Percentiles rank a stretch among this genome's conserved stretches.
Conservation (phyloP, 2,329 filamentous ascomycete genomes). For the Aspergillus niger region DNA sequence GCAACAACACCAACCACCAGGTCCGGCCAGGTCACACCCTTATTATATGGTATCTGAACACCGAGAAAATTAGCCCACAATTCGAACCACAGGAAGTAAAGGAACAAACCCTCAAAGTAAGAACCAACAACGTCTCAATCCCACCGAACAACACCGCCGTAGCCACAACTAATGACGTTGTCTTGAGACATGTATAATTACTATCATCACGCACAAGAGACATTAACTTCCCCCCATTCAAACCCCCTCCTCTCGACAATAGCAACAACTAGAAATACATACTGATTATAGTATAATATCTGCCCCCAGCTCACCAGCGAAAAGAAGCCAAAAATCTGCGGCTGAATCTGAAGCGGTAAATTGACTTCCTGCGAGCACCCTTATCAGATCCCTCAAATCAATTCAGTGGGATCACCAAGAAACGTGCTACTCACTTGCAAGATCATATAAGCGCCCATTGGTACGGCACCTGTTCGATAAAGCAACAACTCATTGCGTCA, state of each 20-base stretch:
- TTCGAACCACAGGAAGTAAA: neutral
- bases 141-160: constrained; percentile 53
- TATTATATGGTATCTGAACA: constrained; percentile 55
- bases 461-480: constrained; percentile 41
- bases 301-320: constrained; percentile 56
- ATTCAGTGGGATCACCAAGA: neutral
- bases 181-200: constrained; percentile 50
- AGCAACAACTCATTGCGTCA: neutral
- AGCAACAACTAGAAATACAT: constrained; percentile 14
- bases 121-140: constrained; percentile 58
- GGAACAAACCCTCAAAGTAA: constrained; percentile 55
- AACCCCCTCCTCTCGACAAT: no score
- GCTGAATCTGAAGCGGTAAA: constrained; percentile 57
- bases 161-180: constrained; percentile 43
- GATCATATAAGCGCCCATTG: constrained; percentile 56
- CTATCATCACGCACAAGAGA: constrained; percentile 14
- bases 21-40: constrained; percentile 57
- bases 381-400: neutral
- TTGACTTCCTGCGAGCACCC: constrained; percentile 52
- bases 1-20: constrained; percentile 61
- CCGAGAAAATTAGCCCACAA: neutral
- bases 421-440: constrained; percentile 42
- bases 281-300: constrained; percentile 56
- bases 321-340: constrained; percentile 55
- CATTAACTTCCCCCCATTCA: constrained; percentile 7